A percentile compares a stretch with the other conserved stretches of the same genome.
These are phyloP conservation scores for Biancaea sappan DNA, from an alignment of 306 rosid genomes.

Conservation along the genomic window DNA sequence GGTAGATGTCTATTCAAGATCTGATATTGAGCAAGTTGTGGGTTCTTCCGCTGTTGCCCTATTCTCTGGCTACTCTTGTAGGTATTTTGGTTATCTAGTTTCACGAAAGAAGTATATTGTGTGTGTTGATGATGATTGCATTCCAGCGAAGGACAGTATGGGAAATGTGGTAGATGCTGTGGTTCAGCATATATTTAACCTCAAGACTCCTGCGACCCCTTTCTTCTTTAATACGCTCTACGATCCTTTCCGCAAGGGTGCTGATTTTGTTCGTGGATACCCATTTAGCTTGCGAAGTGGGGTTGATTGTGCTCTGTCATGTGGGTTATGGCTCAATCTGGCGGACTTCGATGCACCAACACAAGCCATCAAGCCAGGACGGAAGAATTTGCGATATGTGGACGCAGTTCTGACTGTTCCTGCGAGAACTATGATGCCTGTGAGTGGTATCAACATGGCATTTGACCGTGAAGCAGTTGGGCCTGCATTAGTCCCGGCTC, in stretches of 20 bases:
- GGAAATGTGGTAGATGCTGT: slow-evolving; percentile 67
- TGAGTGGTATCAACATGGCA: slow-evolving; percentile 93
- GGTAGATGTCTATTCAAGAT: slow-evolving; percentile 56
- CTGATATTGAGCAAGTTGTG: slow-evolving; percentile 68
- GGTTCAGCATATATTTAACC: slow-evolving; percentile 79
- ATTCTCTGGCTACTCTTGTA: slow-evolving; percentile 92
- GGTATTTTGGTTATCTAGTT: slow-evolving; percentile 88
- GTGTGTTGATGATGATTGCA: slow-evolving; percentile 90
- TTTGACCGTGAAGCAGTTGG: slow-evolving; percentile 80
- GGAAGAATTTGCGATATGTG: slow-evolving; percentile 73
- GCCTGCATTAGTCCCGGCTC: slow-evolving; percentile 82
- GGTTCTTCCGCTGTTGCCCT: slow-evolving; percentile 68
- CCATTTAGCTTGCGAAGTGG: slow-evolving; percentile 96
- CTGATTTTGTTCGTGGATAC: slow-evolving; percentile 97
- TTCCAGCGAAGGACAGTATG: slow-evolving; percentile 69
- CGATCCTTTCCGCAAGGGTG: slow-evolving; percentile 91
- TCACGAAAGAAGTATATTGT: slow-evolving; percentile 83
- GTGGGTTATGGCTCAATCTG: slow-evolving; percentile 95
- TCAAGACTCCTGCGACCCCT: slow-evolving; percentile 94
- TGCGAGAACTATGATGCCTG: slow-evolving; percentile 70
- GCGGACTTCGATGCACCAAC: slow-evolving; percentile 97
- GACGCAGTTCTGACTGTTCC: slow-evolving; percentile 97
- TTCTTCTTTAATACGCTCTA: slow-evolving; percentile 96
- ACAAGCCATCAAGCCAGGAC: slow-evolving; percentile 78
- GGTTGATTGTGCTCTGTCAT: slow-evolving; percentile 80